These are phyloP conservation scores for Epichloe coenophiala DNA, from an alignment of 2,329 filamentous ascomycete species.

Conservation along the genomic window DNA sequence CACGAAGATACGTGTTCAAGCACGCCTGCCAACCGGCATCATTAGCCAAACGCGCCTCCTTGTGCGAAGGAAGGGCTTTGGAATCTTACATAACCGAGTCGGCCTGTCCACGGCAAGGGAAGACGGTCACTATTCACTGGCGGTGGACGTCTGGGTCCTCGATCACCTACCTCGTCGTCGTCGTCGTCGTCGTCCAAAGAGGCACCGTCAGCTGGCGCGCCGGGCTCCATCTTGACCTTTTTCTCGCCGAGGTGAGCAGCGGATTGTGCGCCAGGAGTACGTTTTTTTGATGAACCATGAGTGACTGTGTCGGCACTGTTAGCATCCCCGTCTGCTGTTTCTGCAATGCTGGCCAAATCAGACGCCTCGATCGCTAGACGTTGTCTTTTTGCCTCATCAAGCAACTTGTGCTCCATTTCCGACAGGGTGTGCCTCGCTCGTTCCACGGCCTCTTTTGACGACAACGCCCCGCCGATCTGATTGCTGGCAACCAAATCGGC, in stretches of 20 bases:
- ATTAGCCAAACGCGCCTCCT: conserved; percentile 5
- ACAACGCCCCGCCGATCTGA: background rate
- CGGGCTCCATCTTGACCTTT: background rate
- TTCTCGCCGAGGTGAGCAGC: background rate
- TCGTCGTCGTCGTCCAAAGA: background rate
- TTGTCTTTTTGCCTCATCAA: conserved; percentile 29
- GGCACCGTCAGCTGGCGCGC: background rate
- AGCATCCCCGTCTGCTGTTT: background rate
- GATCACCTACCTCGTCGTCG: conserved; percentile 13
- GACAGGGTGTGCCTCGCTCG: conserved; percentile 29
- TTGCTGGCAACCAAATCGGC: background rate
- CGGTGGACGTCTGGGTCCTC: conserved; percentile 45
- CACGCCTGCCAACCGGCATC: conserved; percentile 47
- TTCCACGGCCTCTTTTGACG: conserved; percentile 18
- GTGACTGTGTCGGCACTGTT: background rate
- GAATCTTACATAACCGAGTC: conserved; percentile 68
- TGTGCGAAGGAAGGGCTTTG: background rate
- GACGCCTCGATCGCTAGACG: conserved; percentile 33
- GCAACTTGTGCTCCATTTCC: conserved; percentile 35
- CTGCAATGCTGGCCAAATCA: conserved; percentile 10
- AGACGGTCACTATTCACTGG: conserved; percentile 72
- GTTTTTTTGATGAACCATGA: background rate
- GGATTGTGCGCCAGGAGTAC: background rate
- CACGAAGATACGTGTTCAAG: conserved; percentile 80
- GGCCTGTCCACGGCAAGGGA: conserved; percentile 80